Percentiles rank a stretch among this genome's conserved stretches.
phyloP scores from a whole-genome alignment of 331 rosid genomes.

The Quercus lobata region DNA sequence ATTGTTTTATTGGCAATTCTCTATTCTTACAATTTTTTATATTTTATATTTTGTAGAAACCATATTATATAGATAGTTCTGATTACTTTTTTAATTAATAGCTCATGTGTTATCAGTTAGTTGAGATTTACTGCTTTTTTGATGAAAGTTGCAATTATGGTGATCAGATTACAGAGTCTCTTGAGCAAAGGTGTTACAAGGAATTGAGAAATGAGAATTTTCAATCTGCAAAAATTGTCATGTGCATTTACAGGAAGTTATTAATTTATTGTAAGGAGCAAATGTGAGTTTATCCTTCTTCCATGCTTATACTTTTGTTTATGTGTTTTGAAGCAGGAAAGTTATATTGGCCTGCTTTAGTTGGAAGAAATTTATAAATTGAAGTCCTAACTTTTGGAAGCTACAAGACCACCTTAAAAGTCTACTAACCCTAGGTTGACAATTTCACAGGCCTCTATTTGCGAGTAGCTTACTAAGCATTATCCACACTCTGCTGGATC shows the following conservation, averaged over 20 bases:
- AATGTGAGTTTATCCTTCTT: constrained; percentile 61
- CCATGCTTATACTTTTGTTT: constrained; percentile 3
- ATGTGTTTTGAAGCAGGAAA: neutral
- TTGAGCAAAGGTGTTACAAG: constrained; percentile 94
- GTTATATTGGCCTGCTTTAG: neutral
- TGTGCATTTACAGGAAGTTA: constrained; percentile 80
- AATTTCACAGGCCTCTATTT: constrained; percentile 66
- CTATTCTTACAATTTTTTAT: neutral
- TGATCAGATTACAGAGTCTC: constrained; percentile 69
- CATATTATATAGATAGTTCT: constrained; percentile 1
- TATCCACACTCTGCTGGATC: constrained; percentile 86
- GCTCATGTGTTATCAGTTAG: constrained; percentile 5
- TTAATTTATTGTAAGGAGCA: constrained; percentile 80
- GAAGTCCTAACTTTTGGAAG: neutral
- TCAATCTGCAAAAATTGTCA: constrained; percentile 61
- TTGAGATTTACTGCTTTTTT: constrained; percentile 14
- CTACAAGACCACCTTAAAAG: neutral
- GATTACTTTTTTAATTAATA: constrained; percentile 6
- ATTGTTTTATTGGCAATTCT: neutral
- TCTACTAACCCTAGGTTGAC: neutral
- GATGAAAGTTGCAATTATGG: constrained; percentile 26
- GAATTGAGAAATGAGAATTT: constrained; percentile 80
- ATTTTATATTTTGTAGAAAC: constrained; percentile 6
- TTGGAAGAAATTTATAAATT: neutral
- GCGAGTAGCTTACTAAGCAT: constrained; percentile 82